Evolutionary conservation across 805 yeast genomes (phyloP).

Genomic region (Aciculoconidium aculeatum): DNA sequence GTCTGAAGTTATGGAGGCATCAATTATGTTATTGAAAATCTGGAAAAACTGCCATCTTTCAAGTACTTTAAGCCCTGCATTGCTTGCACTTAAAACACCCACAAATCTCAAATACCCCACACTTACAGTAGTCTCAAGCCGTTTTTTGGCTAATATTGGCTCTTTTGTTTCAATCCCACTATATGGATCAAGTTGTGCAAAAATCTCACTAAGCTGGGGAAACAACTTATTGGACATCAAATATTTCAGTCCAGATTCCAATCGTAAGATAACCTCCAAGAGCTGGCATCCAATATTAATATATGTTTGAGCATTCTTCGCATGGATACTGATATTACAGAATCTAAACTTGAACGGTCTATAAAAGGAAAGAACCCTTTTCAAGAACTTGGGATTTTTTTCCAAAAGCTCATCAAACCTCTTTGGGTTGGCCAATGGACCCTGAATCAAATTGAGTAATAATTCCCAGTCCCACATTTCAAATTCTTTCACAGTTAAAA

Average conservation of each 20-base stretch:
- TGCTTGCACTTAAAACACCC: conserved; percentile 60
- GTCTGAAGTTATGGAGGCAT: conserved; percentile 29
- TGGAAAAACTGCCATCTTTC: conserved; percentile 84
- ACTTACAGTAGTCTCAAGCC: conserved; percentile 60
- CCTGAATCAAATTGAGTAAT: conserved; percentile 65
- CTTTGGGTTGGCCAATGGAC: conserved; percentile 70
- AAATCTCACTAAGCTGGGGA: conserved; percentile 83
- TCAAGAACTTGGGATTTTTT: conserved; percentile 77
- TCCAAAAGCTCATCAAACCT: conserved; percentile 69
- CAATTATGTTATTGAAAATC: conserved; percentile 66
- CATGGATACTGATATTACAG: conserved; percentile 35
- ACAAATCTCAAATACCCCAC: conserved; percentile 74
- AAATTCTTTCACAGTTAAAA: conserved; percentile 72
- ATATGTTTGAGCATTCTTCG: conserved; percentile 49
- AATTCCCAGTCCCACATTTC: conserved; percentile 85
- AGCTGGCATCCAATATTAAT: conserved; percentile 72
- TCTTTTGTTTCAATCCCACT: conserved; percentile 70
- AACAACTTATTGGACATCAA: conserved; percentile 68
- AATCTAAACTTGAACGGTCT: conserved; percentile 89
- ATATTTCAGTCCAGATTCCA: conserved; percentile 61
- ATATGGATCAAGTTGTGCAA: conserved; percentile 77
- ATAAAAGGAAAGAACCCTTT: conserved; percentile 77
- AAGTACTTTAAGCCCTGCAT: conserved; percentile 61
- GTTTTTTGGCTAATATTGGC: conserved; percentile 60
- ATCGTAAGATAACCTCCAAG: conserved; percentile 56